Conservation (phyloP, 129 eudicot genomes). For the Centella asiatica region DNA sequence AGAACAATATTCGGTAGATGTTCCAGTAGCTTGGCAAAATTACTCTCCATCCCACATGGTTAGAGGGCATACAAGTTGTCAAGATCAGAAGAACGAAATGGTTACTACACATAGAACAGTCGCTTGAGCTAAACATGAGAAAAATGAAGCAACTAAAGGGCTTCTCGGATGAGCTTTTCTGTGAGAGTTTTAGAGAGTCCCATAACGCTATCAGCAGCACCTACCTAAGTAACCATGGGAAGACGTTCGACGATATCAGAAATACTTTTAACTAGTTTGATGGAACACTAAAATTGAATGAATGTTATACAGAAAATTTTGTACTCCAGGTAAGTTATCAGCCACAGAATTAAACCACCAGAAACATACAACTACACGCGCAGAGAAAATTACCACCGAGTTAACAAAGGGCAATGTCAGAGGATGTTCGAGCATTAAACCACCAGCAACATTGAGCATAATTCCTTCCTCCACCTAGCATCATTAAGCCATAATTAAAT, state of each 20-base stretch:
- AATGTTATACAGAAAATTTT: not conserved
- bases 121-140: not conserved
- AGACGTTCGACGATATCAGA: not conserved
- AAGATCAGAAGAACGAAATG: too few species aligned
- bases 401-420: slow-evolving; percentile 69
- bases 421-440: slow-evolving; percentile 93
- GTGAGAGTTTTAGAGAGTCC: slow-evolving; percentile 77
- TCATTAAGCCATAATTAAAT: slow-evolving; percentile 6
- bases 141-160: slow-evolving; percentile 29
- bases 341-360: too few species aligned
- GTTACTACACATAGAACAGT: not conserved
- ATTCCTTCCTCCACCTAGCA: slow-evolving; percentile 73
- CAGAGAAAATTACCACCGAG: slow-evolving; percentile 57
- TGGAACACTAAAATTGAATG: not conserved
- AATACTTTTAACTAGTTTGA: too few species aligned
- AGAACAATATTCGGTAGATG: too few species aligned
- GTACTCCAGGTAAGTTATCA: too few species aligned
- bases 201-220: slow-evolving; percentile 72
- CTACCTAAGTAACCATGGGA: slow-evolving; percentile 41
- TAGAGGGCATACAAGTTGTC: too few species aligned
- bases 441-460: slow-evolving; percentile 81
- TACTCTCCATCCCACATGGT: not conserved
- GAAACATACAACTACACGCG: too few species aligned
- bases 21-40: not conserved
- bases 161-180: slow-evolving; percentile 63